Conservation (phyloP, 257 asterid species). For the Solanum stenotomum region DNA sequence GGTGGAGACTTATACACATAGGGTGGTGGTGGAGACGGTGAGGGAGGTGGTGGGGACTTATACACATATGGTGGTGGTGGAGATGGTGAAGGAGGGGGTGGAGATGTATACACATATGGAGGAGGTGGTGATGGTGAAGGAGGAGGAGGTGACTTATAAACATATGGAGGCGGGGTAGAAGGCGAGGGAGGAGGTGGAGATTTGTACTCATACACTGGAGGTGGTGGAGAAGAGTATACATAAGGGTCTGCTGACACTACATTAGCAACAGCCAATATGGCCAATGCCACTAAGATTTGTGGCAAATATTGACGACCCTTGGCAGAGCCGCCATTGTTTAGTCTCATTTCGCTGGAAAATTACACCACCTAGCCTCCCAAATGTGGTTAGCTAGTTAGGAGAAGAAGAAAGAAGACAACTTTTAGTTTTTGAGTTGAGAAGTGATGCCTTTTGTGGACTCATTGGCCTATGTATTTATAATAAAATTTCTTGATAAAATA, state of each 20-base stretch:
- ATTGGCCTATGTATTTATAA: neutral
- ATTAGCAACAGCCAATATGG: neutral
- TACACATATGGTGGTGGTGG: conserved; percentile 5
- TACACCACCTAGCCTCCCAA: neutral
- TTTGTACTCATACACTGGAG: conserved; percentile 2
- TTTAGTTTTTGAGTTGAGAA: neutral
- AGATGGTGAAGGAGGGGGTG: neutral
- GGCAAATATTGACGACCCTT: conserved; percentile 3
- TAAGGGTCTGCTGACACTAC: conserved; percentile 8
- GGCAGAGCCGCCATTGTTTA: neutral
- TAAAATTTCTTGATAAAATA: too few relatives aligned
- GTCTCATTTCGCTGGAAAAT: neutral
- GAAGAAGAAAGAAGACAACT: neutral
- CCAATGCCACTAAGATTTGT: conserved; percentile 9
- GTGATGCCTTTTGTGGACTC: too few relatives aligned
- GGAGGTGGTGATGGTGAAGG: neutral
- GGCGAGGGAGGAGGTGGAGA: neutral
- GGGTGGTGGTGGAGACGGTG: neutral
- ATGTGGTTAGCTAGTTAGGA: neutral
- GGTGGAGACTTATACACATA: too few relatives aligned
- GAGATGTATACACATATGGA: neutral
- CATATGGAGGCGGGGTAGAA: neutral
- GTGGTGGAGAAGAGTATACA: conserved; percentile 11
- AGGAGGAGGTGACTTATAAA: neutral
- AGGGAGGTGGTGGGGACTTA: neutral